Evolutionary conservation across 768 basidiomycete species (phyloP).

Genomic region (Kwoniella shandongensis): DNA sequence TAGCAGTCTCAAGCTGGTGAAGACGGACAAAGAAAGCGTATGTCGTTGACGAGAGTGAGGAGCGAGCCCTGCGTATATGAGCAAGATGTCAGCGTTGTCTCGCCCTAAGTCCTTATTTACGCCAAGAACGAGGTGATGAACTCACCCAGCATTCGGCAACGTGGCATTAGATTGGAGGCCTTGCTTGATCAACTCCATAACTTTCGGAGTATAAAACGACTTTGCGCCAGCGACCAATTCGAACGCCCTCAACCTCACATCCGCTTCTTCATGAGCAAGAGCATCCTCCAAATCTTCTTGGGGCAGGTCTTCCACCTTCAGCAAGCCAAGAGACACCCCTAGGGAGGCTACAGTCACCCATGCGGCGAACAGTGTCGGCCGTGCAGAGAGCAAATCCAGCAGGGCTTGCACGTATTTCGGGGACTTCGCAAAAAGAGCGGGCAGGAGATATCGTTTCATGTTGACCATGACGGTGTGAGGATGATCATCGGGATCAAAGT

Average conservation of each 20-base stretch:
- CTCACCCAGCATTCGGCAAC: slow-evolving; percentile 36
- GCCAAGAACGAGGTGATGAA: neutral
- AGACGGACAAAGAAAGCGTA: slow-evolving; percentile 29
- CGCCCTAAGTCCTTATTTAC: neutral
- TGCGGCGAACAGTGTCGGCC: slow-evolving; percentile 17
- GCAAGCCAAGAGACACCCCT: slow-evolving; percentile 23
- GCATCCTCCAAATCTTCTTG: slow-evolving; percentile 20
- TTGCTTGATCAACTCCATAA: slow-evolving; percentile 28
- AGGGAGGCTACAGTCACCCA: slow-evolving; percentile 43
- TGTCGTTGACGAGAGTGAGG: slow-evolving; percentile 35
- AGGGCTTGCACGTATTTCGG: slow-evolving; percentile 10
- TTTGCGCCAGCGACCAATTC: slow-evolving; percentile 30
- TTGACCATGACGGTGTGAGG: slow-evolving; percentile 19
- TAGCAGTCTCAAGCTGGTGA: slow-evolving; percentile 9
- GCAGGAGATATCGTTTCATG: slow-evolving; percentile 43
- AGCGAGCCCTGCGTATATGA: slow-evolving; percentile 16
- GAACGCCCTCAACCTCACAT: slow-evolving; percentile 36
- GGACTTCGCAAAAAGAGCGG: slow-evolving; percentile 27
- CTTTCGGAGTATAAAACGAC: slow-evolving; percentile 11
- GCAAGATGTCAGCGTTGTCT: neutral
- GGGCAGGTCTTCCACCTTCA: slow-evolving; percentile 27
- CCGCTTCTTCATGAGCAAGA: slow-evolving; percentile 29
- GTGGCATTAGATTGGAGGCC: slow-evolving; percentile 23
- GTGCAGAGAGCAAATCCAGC: slow-evolving; percentile 11
- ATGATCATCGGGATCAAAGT: slow-evolving; percentile 15